Evolutionary conservation across 1,139 yeast species (phyloP), one percentile per base, ranked within the genome.

Genomic region (Suhomyces guaymorum): DNA sequence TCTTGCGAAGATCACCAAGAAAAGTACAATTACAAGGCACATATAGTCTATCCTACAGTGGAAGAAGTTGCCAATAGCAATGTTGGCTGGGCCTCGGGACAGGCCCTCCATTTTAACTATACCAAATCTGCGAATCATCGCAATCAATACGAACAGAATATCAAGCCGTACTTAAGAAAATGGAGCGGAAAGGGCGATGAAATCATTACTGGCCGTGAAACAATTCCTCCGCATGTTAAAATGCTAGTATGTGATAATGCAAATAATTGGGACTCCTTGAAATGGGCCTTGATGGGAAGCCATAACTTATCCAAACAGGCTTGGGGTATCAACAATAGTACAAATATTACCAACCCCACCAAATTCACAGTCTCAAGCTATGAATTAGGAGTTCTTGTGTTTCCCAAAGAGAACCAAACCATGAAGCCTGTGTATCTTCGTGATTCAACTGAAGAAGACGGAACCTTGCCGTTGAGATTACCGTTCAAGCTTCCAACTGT

Each of bases 211-310:
- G 70, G 70, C 0, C 43, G 74, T 26, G 70, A 62, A 30, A 37
- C 41, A 1, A 59, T 63, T 1, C 58, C 66, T 10, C 73, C 75
- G 1, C 75, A 70, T 42, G 65, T 59, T 5, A 70, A 70, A 42
- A 41, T 66, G 29, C 64, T 66, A 33, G 47, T 64, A 37, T 61
- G 72, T 44, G 66, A 72, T 59, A 54, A 75, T 69, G 55, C 66
- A 47, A 78, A 76, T 46, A 49, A 69, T 32, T 80, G 78, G 61
- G 45, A 59, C 16, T 56, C 75, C 1, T 47, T 80, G 3, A 70
- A 73, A 36, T 82, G 89, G 88, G 72, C 78, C 11, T 48, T 80
- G n/a, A 63, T 80, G 54, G 80, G 86, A 2, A 79, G 86, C 39
- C 81, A 82, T 26, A 82, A 82, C 50, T 50, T 81, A 22, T 78